These are phyloP conservation scores for Aspergillus brunneoviolaceus DNA, from an alignment of 2,329 filamentous ascomycete species.

Conservation along the genomic window DNA sequence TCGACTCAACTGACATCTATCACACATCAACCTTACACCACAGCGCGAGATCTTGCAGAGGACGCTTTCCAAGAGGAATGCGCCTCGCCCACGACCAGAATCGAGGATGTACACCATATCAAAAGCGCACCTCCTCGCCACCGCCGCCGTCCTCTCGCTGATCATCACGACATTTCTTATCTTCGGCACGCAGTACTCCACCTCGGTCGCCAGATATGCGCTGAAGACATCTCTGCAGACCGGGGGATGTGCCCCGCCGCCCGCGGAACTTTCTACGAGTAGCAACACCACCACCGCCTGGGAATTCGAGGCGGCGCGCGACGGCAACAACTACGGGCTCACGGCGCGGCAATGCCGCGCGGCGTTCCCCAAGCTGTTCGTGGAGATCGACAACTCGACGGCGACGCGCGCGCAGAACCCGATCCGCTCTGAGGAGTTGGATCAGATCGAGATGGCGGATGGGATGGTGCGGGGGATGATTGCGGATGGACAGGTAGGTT, in stretches of 20 bases:
- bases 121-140: slow-evolving; percentile 26
- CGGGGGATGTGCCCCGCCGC: background rate
- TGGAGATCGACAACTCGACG: slow-evolving; percentile 37
- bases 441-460: slow-evolving; percentile 32
- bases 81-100: background rate
- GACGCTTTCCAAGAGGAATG: too few species aligned
- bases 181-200: slow-evolving; percentile 18
- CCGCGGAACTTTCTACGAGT: background rate
- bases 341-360: slow-evolving; percentile 36
- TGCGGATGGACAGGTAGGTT: slow-evolving; percentile 37
- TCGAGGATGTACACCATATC: background rate
- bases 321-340: slow-evolving; percentile 40
- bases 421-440: slow-evolving; percentile 37
- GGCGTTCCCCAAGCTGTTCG: slow-evolving; percentile 44
- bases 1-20: background rate
- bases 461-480: slow-evolving; percentile 41
- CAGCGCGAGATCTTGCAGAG: too few species aligned
- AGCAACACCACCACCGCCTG: slow-evolving; percentile 20
- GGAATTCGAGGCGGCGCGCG: slow-evolving; percentile 34
- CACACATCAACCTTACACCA: too few species aligned
- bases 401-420: slow-evolving; percentile 19
- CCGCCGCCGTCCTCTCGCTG: slow-evolving; percentile 28
- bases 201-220: slow-evolving; percentile 21
- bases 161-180: slow-evolving; percentile 30
- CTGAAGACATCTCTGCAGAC: slow-evolving; percentile 18